Base-by-base conservation (phyloP, 1,139 yeast genomes). In the Pichia kudriavzevii region DNA sequence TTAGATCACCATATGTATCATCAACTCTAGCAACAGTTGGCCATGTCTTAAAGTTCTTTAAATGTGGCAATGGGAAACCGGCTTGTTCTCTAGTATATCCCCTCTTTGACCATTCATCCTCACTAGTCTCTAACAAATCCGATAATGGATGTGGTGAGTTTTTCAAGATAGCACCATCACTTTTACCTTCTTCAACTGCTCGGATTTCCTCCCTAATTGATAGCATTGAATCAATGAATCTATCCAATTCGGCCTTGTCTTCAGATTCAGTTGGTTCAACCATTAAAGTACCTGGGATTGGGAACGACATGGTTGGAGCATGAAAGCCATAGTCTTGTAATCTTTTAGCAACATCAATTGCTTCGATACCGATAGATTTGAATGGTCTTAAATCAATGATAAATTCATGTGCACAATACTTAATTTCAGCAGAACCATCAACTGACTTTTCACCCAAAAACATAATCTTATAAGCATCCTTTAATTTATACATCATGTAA, bases 281-380 rank as follows among this genome's bases (percentile, higher is more conserved):
- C 98, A 91, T 91, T 49, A 91, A 70, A 4, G 98, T 91, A 42
- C 94, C 94, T 10, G 96, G 88, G 35, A 91, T 95, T 16, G 98
- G 98, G 83, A 93, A 91, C 2, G 97, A 91, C 85, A 91, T 79
- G 32, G 98, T 91, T 47, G 98, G 98, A 1, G 96, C 96, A 60
- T 91, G 98, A 78, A 91, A 91, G 2, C 97, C 96, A 57, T 88
- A 91, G 63, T 91, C 98, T 62, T 91, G 97, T 43, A 91, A 72
- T 60, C 98, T 76, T 67, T 91, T 91, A 41, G 98, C 97, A 42
- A 91, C 79, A 58, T 91, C 98, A 52, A 88, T 85, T 18, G 96
- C 97, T 60, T 91, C 97, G 40, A 91, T 66, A 15, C 95, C 95
- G 34, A 75, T 56, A 3, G 71, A 61, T 63, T 88, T 87, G 66